Percentiles rank a stretch among this genome's conserved stretches.
phyloP scores from a whole-genome alignment of 2,329 filamentous ascomycete genomes.

The Colletotrichum simmondsii region DNA sequence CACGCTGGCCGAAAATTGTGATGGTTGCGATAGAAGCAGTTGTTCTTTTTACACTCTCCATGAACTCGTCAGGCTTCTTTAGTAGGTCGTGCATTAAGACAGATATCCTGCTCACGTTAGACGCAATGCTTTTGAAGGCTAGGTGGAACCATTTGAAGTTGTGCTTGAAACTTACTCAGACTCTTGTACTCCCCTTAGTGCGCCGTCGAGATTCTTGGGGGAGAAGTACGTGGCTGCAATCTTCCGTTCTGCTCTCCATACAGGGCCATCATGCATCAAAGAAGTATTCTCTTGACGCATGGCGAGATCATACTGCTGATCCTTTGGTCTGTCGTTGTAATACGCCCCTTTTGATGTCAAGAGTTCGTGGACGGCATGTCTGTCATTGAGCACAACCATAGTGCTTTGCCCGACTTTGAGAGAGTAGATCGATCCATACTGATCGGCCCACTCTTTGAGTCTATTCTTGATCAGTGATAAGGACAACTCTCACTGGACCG shows the following conservation, averaged over 20 bases:
- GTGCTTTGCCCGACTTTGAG: slow-evolving; percentile 54
- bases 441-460: slow-evolving; percentile 54
- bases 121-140: not conserved
- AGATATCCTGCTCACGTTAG: not conserved
- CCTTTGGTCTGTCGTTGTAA: slow-evolving; percentile 52
- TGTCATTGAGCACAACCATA: slow-evolving; percentile 52
- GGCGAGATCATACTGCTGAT: not conserved
- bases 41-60: slow-evolving; percentile 1
- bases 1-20: slow-evolving; percentile 8
- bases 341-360: slow-evolving; percentile 56
- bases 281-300: slow-evolving; percentile 2
- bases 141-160: not conserved
- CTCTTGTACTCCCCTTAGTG: slow-evolving; percentile 53
- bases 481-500: not conserved
- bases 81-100: slow-evolving; percentile 15
- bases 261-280: slow-evolving; percentile 56
- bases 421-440: slow-evolving; percentile 54
- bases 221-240: slow-evolving; percentile 56
- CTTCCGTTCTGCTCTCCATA: slow-evolving; percentile 58
- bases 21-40: slow-evolving; percentile 18
- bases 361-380: slow-evolving; percentile 51
- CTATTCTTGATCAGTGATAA: slow-evolving; percentile 36
- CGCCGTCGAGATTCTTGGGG: slow-evolving; percentile 54
- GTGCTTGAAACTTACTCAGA: slow-evolving; percentile 50
- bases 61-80: slow-evolving; percentile 8